These are phyloP conservation scores for Penicillium salamii DNA, from an alignment of 495 filamentous ascomycete genomes.

Conservation along the genomic window DNA sequence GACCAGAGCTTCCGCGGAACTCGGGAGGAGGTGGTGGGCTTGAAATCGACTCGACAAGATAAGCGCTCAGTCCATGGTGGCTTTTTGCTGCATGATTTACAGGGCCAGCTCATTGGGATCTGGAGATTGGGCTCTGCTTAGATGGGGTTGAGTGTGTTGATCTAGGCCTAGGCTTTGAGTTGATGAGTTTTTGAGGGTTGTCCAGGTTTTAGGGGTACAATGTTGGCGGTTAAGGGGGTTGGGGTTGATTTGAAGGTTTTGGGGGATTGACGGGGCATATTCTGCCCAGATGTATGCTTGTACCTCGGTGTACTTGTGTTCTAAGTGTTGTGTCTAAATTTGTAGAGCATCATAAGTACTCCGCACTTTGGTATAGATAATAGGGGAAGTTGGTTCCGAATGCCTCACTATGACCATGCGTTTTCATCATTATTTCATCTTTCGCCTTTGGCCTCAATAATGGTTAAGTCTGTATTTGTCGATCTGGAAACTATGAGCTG, in stretches of 20 bases:
- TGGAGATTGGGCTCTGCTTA: not conserved
- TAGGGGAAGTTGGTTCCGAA: conserved; percentile 1
- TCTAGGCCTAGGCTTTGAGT: not conserved
- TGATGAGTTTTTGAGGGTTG: not conserved
- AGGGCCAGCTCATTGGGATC: conserved; percentile 7
- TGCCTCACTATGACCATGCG: conserved; percentile 17
- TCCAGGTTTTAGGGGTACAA: not conserved
- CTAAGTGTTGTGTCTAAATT: too few species aligned
- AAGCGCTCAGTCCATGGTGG: conserved; percentile 23
- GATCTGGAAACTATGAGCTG: not conserved
- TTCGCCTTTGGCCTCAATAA: not conserved
- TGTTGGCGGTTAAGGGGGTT: not conserved
- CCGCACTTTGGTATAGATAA: too few species aligned
- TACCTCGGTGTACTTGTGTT: too few species aligned
- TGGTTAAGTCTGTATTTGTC: too few species aligned
- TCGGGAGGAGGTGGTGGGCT: conserved; percentile 17
- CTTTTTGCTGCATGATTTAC: conserved; percentile 1
- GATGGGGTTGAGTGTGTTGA: too few species aligned
- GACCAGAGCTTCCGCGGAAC: conserved; percentile 11
- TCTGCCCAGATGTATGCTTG: too few species aligned
- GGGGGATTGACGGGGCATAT: too few species aligned
- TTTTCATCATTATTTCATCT: conserved; percentile 15
- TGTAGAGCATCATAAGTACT: too few species aligned
- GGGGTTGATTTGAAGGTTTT: too few species aligned
- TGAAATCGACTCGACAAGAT: conserved; percentile 18